These are phyloP conservation scores for Lactarius tabidus DNA, from an alignment of 768 basidiomycete species.

Conservation along the genomic window DNA sequence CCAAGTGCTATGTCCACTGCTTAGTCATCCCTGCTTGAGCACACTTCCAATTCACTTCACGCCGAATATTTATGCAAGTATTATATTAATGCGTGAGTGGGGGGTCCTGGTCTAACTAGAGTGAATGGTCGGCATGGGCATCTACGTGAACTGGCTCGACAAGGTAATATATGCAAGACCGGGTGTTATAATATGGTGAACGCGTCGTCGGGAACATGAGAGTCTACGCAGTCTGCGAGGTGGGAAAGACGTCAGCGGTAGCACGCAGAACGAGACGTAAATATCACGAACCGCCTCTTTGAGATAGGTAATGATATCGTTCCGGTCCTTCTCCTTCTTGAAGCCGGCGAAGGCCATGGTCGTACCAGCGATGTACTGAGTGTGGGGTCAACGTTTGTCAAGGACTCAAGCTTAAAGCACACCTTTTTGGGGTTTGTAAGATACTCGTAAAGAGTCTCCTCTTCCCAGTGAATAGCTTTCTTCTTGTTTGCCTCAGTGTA, in stretches of 20 bases:
- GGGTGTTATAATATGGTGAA: neutral
- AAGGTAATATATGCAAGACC: slow-evolving; percentile 27
- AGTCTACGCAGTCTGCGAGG: slow-evolving; percentile 30
- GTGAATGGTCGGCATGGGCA: slow-evolving; percentile 21
- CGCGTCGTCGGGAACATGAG: slow-evolving; percentile 22
- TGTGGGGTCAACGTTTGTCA: neutral
- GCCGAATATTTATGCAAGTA: neutral
- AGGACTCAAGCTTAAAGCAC: slow-evolving; percentile 26
- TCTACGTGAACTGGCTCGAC: slow-evolving; percentile 38
- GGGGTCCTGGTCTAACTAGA: slow-evolving; percentile 5
- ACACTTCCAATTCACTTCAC: neutral
- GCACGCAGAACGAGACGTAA: neutral
- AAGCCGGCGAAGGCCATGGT: slow-evolving; percentile 99
- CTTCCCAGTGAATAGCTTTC: slow-evolving; percentile 87
- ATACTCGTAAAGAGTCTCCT: slow-evolving; percentile 91
- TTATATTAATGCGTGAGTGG: slow-evolving; percentile 15
- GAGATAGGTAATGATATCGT: slow-evolving; percentile 84
- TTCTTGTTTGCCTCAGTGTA: slow-evolving; percentile 95
- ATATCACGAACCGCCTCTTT: slow-evolving; percentile 60
- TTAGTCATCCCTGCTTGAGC: neutral
- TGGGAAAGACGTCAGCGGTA: neutral
- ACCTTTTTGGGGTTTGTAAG: slow-evolving; percentile 98
- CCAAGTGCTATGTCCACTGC: neutral
- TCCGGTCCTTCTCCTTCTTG: slow-evolving; percentile 98
- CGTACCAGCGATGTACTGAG: slow-evolving; percentile 89